Evolutionary conservation across 768 basidiomycete genomes (phyloP).

Genomic region (Mycena pura): DNA sequence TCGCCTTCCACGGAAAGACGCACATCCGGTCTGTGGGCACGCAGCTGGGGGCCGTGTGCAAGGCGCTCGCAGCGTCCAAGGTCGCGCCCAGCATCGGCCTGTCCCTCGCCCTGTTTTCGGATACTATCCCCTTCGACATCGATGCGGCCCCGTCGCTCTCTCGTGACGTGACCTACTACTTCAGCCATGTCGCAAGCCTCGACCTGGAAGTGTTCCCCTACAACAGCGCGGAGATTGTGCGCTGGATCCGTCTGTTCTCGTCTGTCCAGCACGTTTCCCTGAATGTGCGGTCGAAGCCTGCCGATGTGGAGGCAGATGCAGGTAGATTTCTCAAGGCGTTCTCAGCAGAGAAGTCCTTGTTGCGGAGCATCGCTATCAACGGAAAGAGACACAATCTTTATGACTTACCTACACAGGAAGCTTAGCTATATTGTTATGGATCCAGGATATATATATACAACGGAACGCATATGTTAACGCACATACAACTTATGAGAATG

Average conservation of each 20-base stretch:
- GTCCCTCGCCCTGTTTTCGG: slow-evolving; percentile 9
- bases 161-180: background rate
- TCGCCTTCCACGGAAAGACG: slow-evolving; percentile 9
- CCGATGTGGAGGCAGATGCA: background rate
- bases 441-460: too few species aligned
- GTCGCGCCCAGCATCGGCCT: slow-evolving; percentile 7
- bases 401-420: background rate
- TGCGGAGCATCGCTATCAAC: slow-evolving; percentile 5
- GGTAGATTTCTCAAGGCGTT: slow-evolving; percentile 4
- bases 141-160: background rate
- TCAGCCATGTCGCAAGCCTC: slow-evolving; percentile 8
- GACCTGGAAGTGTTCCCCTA: slow-evolving; percentile 11
- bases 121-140: slow-evolving; percentile 9
- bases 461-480: too few species aligned
- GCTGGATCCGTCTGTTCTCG: slow-evolving; percentile 21
- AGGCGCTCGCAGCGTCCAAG: background rate
- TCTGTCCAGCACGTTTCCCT: slow-evolving; percentile 11
- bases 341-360: background rate
- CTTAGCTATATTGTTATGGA: background rate
- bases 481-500: too few species aligned
- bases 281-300: background rate
- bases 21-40: slow-evolving; percentile 10
- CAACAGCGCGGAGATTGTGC: slow-evolving; percentile 7
- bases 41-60: slow-evolving; percentile 4
- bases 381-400: background rate